Percentiles rank a stretch among this genome's conserved stretches.
These are phyloP conservation scores for Penicillium turbatum DNA, from an alignment of 495 filamentous ascomycete genomes.

Conservation along the genomic window DNA sequence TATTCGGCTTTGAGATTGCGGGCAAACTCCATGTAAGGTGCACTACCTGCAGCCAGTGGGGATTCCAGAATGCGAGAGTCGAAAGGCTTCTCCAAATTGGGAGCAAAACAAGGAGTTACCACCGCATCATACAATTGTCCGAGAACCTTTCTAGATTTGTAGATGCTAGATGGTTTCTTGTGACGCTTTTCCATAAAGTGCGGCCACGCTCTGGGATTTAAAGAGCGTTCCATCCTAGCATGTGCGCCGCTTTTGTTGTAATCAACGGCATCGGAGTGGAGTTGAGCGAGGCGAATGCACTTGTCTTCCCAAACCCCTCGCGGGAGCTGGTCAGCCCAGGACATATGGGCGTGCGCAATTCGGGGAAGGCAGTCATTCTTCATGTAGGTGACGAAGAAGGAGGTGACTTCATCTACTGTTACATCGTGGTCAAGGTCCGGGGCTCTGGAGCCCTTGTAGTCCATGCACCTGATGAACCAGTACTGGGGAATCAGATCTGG, in stretches of 20 bases:
- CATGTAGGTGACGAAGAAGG: constrained; percentile 91
- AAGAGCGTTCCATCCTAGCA: constrained; percentile 58
- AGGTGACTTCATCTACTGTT: constrained; percentile 61
- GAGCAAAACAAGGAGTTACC: constrained; percentile 62
- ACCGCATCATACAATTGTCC: constrained; percentile 80
- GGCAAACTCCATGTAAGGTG: constrained; percentile 53
- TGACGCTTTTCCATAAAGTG: constrained; percentile 85
- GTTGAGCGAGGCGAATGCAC: constrained; percentile 70
- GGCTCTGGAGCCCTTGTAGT: constrained; percentile 52
- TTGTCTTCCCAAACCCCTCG: constrained; percentile 62
- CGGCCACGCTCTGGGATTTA: constrained; percentile 63
- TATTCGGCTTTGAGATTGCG: constrained; percentile 69
- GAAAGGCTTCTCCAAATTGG: constrained; percentile 65
- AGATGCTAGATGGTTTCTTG: constrained; percentile 47
- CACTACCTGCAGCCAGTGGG: constrained; percentile 48
- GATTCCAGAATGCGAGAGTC: constrained; percentile 68
- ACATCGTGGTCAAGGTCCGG: constrained; percentile 55
- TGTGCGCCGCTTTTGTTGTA: constrained; percentile 85
- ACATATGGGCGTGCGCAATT: constrained; percentile 83
- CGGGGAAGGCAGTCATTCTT: constrained; percentile 77
- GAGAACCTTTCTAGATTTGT: constrained; percentile 67
- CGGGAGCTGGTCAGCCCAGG: constrained; percentile 60
- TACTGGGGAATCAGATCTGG: constrained; percentile 61
- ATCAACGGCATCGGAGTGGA: constrained; percentile 91
- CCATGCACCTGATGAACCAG: constrained; percentile 72